Evolutionary conservation across 495 filamentous ascomycete genomes (phyloP).

Genomic region (Melanomma pulvis-pyrius): DNA sequence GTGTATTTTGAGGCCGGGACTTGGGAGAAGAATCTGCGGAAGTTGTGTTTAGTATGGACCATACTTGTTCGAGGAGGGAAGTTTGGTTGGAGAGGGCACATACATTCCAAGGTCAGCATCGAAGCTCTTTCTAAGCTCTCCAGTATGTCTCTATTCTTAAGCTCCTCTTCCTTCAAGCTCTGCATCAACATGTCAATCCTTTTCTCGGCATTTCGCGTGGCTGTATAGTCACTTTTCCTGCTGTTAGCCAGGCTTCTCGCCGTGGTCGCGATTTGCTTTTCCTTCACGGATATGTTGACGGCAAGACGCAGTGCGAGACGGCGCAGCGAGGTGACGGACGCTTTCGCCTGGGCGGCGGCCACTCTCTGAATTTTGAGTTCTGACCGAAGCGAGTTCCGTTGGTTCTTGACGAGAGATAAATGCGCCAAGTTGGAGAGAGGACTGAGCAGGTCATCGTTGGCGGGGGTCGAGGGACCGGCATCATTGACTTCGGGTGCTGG

Average conservation of each 20-base stretch:
- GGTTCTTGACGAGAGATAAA: slow-evolving; percentile 32
- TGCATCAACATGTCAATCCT: slow-evolving; percentile 25
- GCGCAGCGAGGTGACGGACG: slow-evolving; percentile 28
- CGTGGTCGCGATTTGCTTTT: slow-evolving; percentile 30
- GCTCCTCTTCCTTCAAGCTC: slow-evolving; percentile 27
- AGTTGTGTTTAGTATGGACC: not conserved
- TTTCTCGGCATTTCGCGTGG: slow-evolving; percentile 24
- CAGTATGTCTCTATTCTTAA: slow-evolving; percentile 30
- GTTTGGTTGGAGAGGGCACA: not conserved
- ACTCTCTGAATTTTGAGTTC: slow-evolving; percentile 27
- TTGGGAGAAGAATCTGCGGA: slow-evolving; percentile 21
- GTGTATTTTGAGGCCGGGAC: slow-evolving; percentile 1
- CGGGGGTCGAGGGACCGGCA: not conserved
- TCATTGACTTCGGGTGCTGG: not conserved
- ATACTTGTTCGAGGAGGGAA: not conserved
- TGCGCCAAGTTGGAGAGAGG: slow-evolving; percentile 36
- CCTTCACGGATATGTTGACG: slow-evolving; percentile 38
- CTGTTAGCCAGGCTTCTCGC: slow-evolving; percentile 22
- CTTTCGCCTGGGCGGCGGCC: slow-evolving; percentile 23
- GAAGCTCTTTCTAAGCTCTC: slow-evolving; percentile 31
- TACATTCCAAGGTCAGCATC: slow-evolving; percentile 35
- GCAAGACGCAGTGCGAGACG: slow-evolving; percentile 35
- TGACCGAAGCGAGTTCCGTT: slow-evolving; percentile 23
- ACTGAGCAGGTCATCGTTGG: slow-evolving; percentile 4
- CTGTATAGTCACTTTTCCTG: slow-evolving; percentile 29